These are phyloP conservation scores for Garcia nutans DNA, from an alignment of 345 rosid genomes.

Conservation along the genomic window DNA sequence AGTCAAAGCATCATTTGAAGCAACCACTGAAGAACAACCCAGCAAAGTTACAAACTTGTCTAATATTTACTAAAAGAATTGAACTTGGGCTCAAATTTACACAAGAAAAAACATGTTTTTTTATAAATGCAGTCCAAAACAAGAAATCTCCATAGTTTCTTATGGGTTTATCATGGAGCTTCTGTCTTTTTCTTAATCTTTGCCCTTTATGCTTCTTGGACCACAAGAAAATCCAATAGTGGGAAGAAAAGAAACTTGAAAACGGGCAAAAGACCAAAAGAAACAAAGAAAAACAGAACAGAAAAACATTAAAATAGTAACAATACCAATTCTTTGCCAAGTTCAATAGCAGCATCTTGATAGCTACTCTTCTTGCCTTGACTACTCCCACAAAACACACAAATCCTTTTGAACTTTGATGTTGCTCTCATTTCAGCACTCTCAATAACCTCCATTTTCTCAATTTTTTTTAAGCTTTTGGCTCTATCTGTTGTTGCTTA, in stretches of 20 bases:
- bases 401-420: slow-evolving; percentile 68
- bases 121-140: not conserved
- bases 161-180: too few relatives aligned
- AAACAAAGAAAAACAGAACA: not conserved
- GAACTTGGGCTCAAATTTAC: not conserved
- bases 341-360: slow-evolving; percentile 80
- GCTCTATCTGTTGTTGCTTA: not conserved
- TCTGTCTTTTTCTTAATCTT: too few relatives aligned
- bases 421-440: slow-evolving; percentile 34
- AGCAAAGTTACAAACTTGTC: slow-evolving; percentile 13
- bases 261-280: not conserved
- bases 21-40: not conserved
- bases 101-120: not conserved
- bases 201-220: too few relatives aligned
- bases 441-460: slow-evolving; percentile 33
- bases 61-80: not conserved
- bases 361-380: slow-evolving; percentile 72
- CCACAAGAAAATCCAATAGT: not conserved
- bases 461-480: not conserved
- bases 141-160: too few relatives aligned
- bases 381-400: slow-evolving; percentile 97
- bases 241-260: not conserved
- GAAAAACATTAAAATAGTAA: not conserved
- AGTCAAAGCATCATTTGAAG: not conserved
- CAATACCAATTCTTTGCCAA: slow-evolving; percentile 71